These are phyloP conservation scores for Yamadazyma tumulicola DNA, from an alignment of 805 yeast species.

Conservation along the genomic window DNA sequence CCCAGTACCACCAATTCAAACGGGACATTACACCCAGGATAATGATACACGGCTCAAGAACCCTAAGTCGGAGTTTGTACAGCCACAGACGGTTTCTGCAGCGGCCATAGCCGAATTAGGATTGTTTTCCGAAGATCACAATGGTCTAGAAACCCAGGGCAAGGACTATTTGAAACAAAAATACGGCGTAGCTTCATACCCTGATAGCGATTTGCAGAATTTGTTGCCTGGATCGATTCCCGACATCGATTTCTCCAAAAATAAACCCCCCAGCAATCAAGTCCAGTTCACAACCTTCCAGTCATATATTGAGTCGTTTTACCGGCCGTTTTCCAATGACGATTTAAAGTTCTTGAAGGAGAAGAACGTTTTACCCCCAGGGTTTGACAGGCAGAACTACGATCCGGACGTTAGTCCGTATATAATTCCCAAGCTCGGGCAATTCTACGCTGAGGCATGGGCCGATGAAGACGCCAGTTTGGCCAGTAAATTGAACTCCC, in stretches of 20 bases:
- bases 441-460: slow-evolving; percentile 81
- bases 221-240: slow-evolving; percentile 88
- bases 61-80: slow-evolving; percentile 74
- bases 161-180: slow-evolving; percentile 70
- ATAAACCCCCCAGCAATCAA: slow-evolving; percentile 73
- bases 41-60: slow-evolving; percentile 61
- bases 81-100: slow-evolving; percentile 63
- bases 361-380: slow-evolving; percentile 55
- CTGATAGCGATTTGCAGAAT: slow-evolving; percentile 68
- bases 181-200: slow-evolving; percentile 89
- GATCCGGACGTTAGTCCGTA: slow-evolving; percentile 71
- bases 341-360: slow-evolving; percentile 72
- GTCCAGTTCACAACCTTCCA: slow-evolving; percentile 88
- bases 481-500: slow-evolving; percentile 43
- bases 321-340: slow-evolving; percentile 72
- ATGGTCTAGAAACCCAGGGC: slow-evolving; percentile 63
- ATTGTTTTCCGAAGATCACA: slow-evolving; percentile 56
- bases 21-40: slow-evolving; percentile 43
- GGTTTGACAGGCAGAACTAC: slow-evolving; percentile 42
- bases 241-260: slow-evolving; percentile 75
- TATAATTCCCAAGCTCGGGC: slow-evolving; percentile 82
- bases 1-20: slow-evolving; percentile 46
- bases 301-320: slow-evolving; percentile 80
- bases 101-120: slow-evolving; percentile 62
- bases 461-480: slow-evolving; percentile 66